A percentile compares a stretch with the other conserved stretches of the same genome.
phyloP scores from a whole-genome alignment of 2,329 filamentous ascomycete species.

The Zymoseptoria crescenta region DNA sequence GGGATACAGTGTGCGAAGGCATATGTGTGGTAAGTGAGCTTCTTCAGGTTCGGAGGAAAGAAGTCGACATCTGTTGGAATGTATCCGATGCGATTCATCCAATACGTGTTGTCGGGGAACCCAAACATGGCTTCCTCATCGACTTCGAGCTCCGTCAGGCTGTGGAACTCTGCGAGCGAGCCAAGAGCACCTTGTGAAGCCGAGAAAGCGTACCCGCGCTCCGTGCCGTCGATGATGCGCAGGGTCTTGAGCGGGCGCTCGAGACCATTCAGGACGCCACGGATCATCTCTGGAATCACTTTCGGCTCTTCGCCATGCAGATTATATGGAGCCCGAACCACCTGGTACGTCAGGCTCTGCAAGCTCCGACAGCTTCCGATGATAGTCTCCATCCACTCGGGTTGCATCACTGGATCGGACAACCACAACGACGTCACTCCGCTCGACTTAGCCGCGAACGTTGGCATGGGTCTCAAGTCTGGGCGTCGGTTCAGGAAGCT shows the following conservation, averaged over 20 bases:
- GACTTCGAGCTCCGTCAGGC: neutral
- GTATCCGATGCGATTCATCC: neutral
- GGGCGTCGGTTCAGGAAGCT: neutral
- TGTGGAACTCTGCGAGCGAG: neutral
- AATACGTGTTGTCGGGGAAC: neutral
- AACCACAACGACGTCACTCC: neutral
- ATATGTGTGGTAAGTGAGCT: neutral
- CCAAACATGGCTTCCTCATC: neutral
- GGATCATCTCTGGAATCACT: neutral
- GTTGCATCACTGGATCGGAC: neutral
- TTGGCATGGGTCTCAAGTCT: too few species aligned
- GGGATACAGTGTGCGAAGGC: neutral
- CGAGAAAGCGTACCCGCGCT: neutral
- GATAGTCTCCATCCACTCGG: neutral
- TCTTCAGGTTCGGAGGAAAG: neutral
- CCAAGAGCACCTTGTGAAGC: neutral
- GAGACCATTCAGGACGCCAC: neutral
- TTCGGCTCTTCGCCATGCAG: neutral
- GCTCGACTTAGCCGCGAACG: neutral
- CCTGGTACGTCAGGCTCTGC: neutral
- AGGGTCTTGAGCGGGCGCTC: neutral
- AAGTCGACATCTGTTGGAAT: neutral
- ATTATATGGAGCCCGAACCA: neutral
- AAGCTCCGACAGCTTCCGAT: neutral
- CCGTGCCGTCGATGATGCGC: neutral